Evolutionary conservation across 139 green algal species (phyloP), one percentile per base, ranked within the genome.

Genomic region (Chlorella sp.): DNA sequence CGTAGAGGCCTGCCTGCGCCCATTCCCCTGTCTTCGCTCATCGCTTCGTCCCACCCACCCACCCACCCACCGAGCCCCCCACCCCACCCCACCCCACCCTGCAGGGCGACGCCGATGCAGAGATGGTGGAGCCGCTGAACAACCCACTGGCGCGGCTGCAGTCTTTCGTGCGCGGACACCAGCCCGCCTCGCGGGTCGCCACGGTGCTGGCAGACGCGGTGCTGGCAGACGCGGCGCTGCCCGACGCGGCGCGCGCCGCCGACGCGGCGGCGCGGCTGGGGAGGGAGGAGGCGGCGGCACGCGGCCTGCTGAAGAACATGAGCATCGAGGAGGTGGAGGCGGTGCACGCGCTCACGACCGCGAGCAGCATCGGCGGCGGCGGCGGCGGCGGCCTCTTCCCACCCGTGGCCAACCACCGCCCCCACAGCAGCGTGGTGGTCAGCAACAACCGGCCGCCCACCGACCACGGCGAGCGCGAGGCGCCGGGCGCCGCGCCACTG

Each of bases 291-390:
- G 11, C 41, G 73, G 66, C 68, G 53, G 33, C 61, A 14, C 53
- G 61, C 29, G n/a, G 31, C 29, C 73, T 79, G 31, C 55, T 79
- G 33, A 79, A 79, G 73, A 35, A 74, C 53, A 79, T 79, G 73
- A 70, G 53, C 65, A 79, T 79, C 19, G 73, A 62, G 62, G 73
- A 51, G 66, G 60, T 67, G 60, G 60, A 67, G 15, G 60, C 60
- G 38, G 36, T 67, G 36, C 15, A 15, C 36, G 60, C 60, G 36
- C 36, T 67, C 15, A 67, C 17, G 17, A 19, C 60, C 15, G n/a
- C n/a, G n/a, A n/a, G n/a, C n/a, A n/a, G n/a, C n/a, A n/a, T n/a
- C n/a, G n/a, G n/a, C n/a, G n/a, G n/a, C n/a, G n/a, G n/a, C n/a
- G n/a, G n/a, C n/a, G n/a, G n/a, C n/a, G n/a, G n/a, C n/a, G n/a